phyloP scores from a whole-genome alignment of 768 basidiomycete species.

The Auricularia cornea region DNA sequence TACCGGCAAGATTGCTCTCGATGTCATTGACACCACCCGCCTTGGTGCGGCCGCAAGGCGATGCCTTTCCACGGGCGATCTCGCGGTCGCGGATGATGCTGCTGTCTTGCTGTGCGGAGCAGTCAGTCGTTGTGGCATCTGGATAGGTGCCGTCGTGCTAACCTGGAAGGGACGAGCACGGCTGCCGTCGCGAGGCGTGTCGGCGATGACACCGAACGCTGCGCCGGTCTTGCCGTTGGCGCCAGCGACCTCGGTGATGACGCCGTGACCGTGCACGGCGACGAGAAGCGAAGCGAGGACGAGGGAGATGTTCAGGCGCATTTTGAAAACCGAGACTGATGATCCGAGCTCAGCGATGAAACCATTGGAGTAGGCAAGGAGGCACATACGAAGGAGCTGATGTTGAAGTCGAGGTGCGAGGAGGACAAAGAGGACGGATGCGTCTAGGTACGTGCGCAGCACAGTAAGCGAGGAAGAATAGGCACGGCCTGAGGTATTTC shows the following conservation, averaged over 20 bases:
- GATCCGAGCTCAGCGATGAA: no score
- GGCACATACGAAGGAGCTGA: background rate
- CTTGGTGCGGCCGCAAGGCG: constrained; percentile 20
- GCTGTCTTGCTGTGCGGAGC: constrained; percentile 9
- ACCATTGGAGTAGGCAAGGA: background rate
- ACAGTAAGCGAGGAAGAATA: background rate
- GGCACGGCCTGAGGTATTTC: background rate
- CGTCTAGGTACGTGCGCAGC: background rate
- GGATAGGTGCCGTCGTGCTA: background rate
- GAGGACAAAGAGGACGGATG: background rate
- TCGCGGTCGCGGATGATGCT: constrained; percentile 10
- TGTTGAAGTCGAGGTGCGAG: background rate
- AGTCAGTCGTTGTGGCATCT: background rate
- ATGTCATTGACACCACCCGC: constrained; percentile 19
- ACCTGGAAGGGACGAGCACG: constrained; percentile 21
- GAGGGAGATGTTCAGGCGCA: background rate
- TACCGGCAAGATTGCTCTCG: constrained; percentile 8
- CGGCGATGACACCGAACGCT: constrained; percentile 17
- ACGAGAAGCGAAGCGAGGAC: background rate
- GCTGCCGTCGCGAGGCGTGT: constrained; percentile 18
- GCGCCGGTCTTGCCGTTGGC: constrained; percentile 20
- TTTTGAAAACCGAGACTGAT: background rate
- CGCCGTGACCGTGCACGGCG: constrained; percentile 15
- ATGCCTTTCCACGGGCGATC: constrained; percentile 9
- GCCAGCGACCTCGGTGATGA: constrained; percentile 17